Percentiles rank a stretch among this genome's conserved stretches.
phyloP scores from a whole-genome alignment of 768 basidiomycete genomes.

The Mycena leptocephala region DNA sequence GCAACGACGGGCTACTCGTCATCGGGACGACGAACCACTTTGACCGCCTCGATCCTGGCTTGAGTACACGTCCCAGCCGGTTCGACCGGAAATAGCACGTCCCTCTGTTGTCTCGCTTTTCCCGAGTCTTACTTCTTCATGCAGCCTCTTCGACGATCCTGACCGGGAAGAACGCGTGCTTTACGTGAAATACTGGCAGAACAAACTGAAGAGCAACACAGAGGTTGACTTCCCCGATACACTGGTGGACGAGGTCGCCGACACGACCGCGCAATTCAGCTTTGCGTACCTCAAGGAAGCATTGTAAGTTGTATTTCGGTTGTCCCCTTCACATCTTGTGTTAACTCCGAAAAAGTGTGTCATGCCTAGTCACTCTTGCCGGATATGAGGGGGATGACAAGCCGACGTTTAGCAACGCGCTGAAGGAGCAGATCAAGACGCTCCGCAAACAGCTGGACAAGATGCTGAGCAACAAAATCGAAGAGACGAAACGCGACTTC shows the following conservation, averaged over 20 bases:
- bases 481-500: slow-evolving; percentile 26
- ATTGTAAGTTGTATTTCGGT: slow-evolving; percentile 72
- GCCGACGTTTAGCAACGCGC: slow-evolving; percentile 63
- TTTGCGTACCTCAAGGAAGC: slow-evolving; percentile 94
- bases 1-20: slow-evolving; percentile 86
- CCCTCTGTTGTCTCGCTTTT: neutral
- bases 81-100: slow-evolving; percentile 92
- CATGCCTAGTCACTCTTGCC: slow-evolving; percentile 79
- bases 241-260: slow-evolving; percentile 73
- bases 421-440: slow-evolving; percentile 73
- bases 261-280: slow-evolving; percentile 77
- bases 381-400: slow-evolving; percentile 65
- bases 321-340: neutral
- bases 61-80: slow-evolving; percentile 85
- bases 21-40: slow-evolving; percentile 91
- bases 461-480: neutral
- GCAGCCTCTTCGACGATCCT: slow-evolving; percentile 83
- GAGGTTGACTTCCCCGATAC: slow-evolving; percentile 78
- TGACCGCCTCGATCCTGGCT: slow-evolving; percentile 82
- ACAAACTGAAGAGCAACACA: slow-evolving; percentile 77
- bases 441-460: slow-evolving; percentile 81
- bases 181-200: slow-evolving; percentile 87
- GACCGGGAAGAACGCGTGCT: slow-evolving; percentile 72
- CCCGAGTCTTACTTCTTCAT: neutral
- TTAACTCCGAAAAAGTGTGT: slow-evolving; percentile 65